Base-by-base conservation (phyloP, 2,329 filamentous ascomycete genomes). In the Cercospora sojina region DNA sequence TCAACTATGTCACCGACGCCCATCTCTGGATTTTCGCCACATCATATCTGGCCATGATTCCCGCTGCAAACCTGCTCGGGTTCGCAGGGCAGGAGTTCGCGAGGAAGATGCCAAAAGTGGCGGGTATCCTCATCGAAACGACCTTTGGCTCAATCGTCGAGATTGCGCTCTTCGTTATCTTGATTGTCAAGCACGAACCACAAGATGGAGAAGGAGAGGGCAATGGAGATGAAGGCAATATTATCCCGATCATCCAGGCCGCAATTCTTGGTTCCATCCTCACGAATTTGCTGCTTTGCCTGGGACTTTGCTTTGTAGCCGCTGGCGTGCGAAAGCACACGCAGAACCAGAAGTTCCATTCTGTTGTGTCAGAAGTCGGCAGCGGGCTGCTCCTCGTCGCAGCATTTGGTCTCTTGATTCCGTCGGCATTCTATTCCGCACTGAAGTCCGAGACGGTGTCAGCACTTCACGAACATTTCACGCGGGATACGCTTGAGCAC, bases 191-290 rank as follows among this genome's bases (percentile, higher is more conserved):
- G 64, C 69, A 70, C 49, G 43, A 67, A 43, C 51, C 67, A 12
- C 62, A 66, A 10, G 68, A 69, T 7, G 67, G 57, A 10, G 67
- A 64, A 12, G 68, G 64, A 5, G 62, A 69, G 32, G 64, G 62
- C 43, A 65, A 71, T 23, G 67, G 64, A 3, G 64, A 72, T 5
- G 83, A 82, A 27, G 70, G 69, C 0, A 70, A 70, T 16, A 43
- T 70, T 12, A 69, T 77, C 10, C 70, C 71, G 6, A 89, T 95
- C 70, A 91, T 95, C 71, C 87, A 91, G 75, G 91, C 91, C 57
- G 92, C 92, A n/a, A 93, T 96, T 64, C 80, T 96, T 0, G 92
- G 92, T 16, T 93, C 90, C 0, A 90, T 96, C 41, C 78, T 96
- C 38, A 91, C 92, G 12, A 96, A 92, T 31, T 85, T 95, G 79